These are phyloP conservation scores for Coniochaeta ligniaria DNA, from an alignment of 2,329 filamentous ascomycete genomes.

Conservation along the genomic window DNA sequence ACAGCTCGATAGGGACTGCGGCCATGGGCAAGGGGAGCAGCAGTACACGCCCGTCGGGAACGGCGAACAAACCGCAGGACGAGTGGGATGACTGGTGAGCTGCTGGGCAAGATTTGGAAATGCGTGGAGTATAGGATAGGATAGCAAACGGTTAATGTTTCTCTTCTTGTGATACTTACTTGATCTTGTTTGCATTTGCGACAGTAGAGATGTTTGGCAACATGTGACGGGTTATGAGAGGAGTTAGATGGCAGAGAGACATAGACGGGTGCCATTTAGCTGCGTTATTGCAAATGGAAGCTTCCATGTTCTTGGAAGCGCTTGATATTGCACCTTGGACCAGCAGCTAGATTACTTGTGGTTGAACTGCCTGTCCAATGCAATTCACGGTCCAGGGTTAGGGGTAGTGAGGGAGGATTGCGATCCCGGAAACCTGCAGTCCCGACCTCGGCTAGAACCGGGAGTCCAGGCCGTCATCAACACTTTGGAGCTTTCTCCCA, in stretches of 20 bases:
- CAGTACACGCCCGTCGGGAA: constrained; percentile 15
- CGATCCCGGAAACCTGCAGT: background rate
- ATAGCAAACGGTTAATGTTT: background rate
- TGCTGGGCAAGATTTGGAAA: background rate
- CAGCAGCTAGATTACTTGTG: background rate
- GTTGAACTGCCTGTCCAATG: background rate
- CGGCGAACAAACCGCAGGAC: constrained; percentile 39
- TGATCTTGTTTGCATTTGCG: background rate
- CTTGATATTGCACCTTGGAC: too few relatives aligned
- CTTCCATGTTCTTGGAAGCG: too few relatives aligned
- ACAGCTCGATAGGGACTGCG: constrained; percentile 49
- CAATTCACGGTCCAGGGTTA: background rate
- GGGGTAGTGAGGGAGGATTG: background rate
- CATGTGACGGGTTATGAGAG: background rate
- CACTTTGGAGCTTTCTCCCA: background rate
- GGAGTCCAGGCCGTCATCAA: background rate
- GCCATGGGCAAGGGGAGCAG: constrained; percentile 50
- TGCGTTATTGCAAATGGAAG: background rate
- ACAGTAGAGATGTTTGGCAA: background rate
- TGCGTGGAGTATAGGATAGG: constrained; percentile 5
- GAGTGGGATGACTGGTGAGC: constrained; percentile 59
- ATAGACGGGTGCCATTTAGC: background rate
- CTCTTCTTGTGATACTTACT: background rate
- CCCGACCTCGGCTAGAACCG: background rate
- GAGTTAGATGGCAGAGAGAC: background rate